Evolutionary conservation across 768 basidiomycete genomes (phyloP).

Genomic region (Mycena galopus): DNA sequence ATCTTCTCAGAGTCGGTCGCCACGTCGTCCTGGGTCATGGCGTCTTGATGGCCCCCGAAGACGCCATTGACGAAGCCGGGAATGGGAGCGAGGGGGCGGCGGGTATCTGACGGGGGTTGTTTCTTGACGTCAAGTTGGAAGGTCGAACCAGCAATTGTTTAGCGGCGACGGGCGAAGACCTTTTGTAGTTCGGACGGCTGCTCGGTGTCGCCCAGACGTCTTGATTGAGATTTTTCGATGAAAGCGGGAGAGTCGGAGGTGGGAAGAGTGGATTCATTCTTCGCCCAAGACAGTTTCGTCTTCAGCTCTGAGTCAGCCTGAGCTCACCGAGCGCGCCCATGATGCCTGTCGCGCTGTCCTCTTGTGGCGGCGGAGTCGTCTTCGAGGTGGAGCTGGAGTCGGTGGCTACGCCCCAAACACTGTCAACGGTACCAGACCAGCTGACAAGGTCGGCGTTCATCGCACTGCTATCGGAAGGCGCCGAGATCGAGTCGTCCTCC

Average conservation of each 20-base stretch:
- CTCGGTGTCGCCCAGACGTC: not conserved
- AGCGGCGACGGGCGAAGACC: conserved; percentile 23
- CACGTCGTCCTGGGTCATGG: not conserved
- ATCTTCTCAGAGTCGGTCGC: not conserved
- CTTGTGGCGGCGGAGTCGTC: too few relatives aligned
- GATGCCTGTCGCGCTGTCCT: not conserved
- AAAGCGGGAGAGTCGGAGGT: not conserved
- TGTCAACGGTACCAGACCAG: not conserved
- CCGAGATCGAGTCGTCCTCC: not conserved
- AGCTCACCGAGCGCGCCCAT: too few relatives aligned
- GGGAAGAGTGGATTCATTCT: not conserved
- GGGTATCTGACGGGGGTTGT: not conserved
- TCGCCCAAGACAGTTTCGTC: not conserved
- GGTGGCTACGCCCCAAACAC: not conserved
- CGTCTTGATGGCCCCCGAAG: not conserved
- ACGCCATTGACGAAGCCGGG: not conserved
- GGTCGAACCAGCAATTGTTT: not conserved
- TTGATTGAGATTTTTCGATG: not conserved
- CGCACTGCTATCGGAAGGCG: not conserved
- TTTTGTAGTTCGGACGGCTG: conserved; percentile 19
- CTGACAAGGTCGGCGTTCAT: not conserved
- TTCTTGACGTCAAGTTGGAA: not conserved
- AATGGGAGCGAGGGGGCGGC: not conserved
- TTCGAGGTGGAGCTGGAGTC: not conserved
- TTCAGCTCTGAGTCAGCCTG: too few relatives aligned